Base-by-base conservation (phyloP, 2,329 filamentous ascomycete genomes). In the Cyphellophora europaea region DNA sequence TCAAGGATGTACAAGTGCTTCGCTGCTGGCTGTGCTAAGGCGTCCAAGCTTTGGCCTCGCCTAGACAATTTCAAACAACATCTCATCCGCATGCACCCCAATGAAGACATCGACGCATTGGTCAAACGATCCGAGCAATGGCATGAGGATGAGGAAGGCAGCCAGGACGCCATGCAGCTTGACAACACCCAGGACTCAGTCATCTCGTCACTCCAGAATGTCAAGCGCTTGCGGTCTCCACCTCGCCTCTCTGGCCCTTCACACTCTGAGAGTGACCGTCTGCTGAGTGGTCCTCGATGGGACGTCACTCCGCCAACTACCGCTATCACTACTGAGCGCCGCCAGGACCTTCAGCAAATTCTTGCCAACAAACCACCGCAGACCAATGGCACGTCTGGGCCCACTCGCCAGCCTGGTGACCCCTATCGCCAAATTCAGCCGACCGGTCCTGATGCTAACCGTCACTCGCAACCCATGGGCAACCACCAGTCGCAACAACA, bases 31-130 rank as follows among this genome's bases (percentile, higher is more conserved):
- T 85, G 80, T 49, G 64, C 60, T 16, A 69, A 63, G 15, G 77
- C 66, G 43, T 62, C 62, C 2, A 93, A 93, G 53, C 61, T 69
- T 21, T 93, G 84, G 83, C 79, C 81, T 1, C 73, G 87, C 15
- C 66, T 79, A 31, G 87, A 94, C 56, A 94, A 94, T 51, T 93
- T 93, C 55, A 78, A 78, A 41, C 76, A 79, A 19, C 87, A 94
- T 52, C 66, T 93, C 28, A 66, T 62, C 32, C 72, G 79, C 6
- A 74, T 84, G 47, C 87, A 94, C 53, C 19, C 19, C 18, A 27
- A 34, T 19, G 32, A 34, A 19, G 30, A 32, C 16, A 16, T 32
- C 3, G 30, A 32, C 30, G 30, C 30, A 11, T 12, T 32, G 18
- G 30, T 32, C 14, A 32, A 32, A 12, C 16, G 19, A 32, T 32